phyloP scores from a whole-genome alignment of 345 rosid species.

The Euclidium syriacum region DNA sequence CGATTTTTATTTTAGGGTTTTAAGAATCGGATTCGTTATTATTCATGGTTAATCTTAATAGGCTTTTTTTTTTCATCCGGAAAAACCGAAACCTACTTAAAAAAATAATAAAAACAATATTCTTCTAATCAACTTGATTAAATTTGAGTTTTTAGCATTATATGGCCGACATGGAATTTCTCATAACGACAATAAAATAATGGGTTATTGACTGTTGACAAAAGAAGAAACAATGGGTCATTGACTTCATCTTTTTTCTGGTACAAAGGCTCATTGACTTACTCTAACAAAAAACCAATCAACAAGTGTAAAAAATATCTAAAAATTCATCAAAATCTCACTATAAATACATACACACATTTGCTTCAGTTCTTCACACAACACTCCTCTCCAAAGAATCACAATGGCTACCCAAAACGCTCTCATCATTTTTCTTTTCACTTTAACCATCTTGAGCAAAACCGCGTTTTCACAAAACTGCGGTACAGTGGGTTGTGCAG shows the following conservation, averaged over 20 bases:
- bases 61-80: too few relatives aligned
- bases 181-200: slow-evolving; percentile 1
- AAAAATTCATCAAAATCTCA: not conserved
- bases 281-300: slow-evolving; percentile 12
- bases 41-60: too few relatives aligned
- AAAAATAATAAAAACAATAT: too few relatives aligned
- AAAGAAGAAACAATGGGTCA: not conserved
- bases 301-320: not conserved
- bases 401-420: slow-evolving; percentile 13
- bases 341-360: slow-evolving; percentile 24
- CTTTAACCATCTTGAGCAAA: slow-evolving; percentile 13
- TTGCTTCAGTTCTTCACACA: slow-evolving; percentile 7
- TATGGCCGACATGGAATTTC: slow-evolving; percentile 13
- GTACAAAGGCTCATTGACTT: slow-evolving; percentile 15
- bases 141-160: not conserved
- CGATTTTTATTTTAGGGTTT: too few relatives aligned
- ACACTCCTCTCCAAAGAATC: not conserved
- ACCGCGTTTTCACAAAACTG: slow-evolving; percentile 23
- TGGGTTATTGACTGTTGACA: slow-evolving; percentile 14
- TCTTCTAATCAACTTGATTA: not conserved
- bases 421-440: slow-evolving; percentile 18
- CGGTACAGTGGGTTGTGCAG: slow-evolving; percentile 15
- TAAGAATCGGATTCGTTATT: too few relatives aligned
- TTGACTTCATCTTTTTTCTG: slow-evolving; percentile 8
- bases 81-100: too few relatives aligned